These are phyloP conservation scores for Eucalyptus rudis DNA, from an alignment of 345 rosid genomes.

Conservation along the genomic window DNA sequence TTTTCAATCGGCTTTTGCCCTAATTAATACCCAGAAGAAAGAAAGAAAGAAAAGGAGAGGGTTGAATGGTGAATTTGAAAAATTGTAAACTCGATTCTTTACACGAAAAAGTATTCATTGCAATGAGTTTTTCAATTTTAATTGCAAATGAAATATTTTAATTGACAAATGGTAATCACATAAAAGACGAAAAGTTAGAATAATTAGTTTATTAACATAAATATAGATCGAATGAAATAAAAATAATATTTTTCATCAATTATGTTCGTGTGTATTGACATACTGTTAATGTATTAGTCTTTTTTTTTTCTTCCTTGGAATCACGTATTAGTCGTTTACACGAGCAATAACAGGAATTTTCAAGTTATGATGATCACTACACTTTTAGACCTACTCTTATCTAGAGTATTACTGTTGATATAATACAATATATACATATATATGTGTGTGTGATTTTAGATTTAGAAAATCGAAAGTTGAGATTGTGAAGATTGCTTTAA, in stretches of 20 bases:
- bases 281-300: background rate
- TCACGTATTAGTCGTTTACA: background rate
- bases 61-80: background rate
- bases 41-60: background rate
- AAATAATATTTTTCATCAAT: background rate
- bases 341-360: background rate
- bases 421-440: background rate
- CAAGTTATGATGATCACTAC: background rate
- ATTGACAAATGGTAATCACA: background rate
- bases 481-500: background rate
- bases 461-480: background rate
- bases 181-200: background rate
- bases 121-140: background rate
- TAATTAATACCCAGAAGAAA: background rate
- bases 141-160: background rate
- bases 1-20: background rate
- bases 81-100: background rate
- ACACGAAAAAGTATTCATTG: background rate
- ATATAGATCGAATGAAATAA: background rate
- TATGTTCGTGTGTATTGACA: accelerated
- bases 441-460: background rate
- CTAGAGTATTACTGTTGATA: background rate
- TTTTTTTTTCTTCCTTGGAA: too few relatives aligned
- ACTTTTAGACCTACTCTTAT: background rate
- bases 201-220: background rate